Base-by-base conservation (phyloP, 2,329 filamentous ascomycete species). In the Colletotrichum orchidophilum region DNA sequence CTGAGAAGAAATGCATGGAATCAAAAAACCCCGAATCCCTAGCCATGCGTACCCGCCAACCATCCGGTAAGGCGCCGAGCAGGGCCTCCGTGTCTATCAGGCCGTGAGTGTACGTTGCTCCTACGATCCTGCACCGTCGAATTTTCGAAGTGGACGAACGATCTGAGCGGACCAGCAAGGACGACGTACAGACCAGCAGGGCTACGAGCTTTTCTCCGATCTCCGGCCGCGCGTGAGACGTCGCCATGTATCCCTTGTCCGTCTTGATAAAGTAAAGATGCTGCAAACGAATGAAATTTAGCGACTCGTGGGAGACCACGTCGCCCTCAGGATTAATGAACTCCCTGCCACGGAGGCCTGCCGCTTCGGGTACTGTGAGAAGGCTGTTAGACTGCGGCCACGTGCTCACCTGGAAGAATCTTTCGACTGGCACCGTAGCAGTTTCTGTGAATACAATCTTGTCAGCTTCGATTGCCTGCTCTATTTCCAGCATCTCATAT, bases 1-100 rank as follows among this genome's bases (percentile, higher is more conserved):
- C 31, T 21, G 54, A 57, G 31, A 57, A 57, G n/a, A 57, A 57
- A 21, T 57, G 54, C 54, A 57, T 57, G 11, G 54, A 57, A 29
- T 57, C 54, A 33, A 57, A 57, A 29, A 57, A 57, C n/a, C 54
- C 54, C 1, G 54, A 21, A 29, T 35, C 54, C 2, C 54, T 31
- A 2, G 54, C 29, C 54, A 57, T 57, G 11, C 54, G 31, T 8
- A 21, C 54, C n/a, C 52, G 39, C 12, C 33, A 63, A 13, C 35
- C 66, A 9, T 63, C 50, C 1, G 66, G 58, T 7, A 68, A 24
- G 7, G 39, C 59, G 1, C 66, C 66, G n/a, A 68, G 66, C 3
- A 68, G 52, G 13, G 59, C 66, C 35, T 68, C 66, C 5, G 59
- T 61, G 39, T 54, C 33, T 59, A 68, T 63, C 24, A 68, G 52